Conservation (phyloP, 2,329 filamentous ascomycete species). For the Moelleriella libera region DNA sequence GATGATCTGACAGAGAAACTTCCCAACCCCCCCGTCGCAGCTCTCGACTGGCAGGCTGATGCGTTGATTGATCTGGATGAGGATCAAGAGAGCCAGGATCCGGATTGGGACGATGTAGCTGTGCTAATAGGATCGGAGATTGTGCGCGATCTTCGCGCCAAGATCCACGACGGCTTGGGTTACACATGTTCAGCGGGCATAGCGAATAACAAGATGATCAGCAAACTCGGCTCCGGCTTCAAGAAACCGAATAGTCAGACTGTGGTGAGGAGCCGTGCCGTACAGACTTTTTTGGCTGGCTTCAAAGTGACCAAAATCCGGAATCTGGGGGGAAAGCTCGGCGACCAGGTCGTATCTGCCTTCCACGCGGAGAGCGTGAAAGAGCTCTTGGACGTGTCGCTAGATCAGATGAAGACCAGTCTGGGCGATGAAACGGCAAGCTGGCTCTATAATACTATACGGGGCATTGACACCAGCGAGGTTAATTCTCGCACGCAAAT, state of each 20-base stretch:
- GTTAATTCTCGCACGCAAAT: conserved; percentile 86
- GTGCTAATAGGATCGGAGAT: conserved; percentile 83
- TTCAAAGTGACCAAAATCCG: conserved; percentile 94
- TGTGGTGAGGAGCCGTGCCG: conserved; percentile 75
- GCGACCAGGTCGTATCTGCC: conserved; percentile 66
- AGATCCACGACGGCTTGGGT: conserved; percentile 54
- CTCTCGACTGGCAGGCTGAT: conserved; percentile 72
- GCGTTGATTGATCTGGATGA: conserved; percentile 67
- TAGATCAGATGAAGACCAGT: conserved; percentile 64
- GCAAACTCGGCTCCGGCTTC: conserved; percentile 81
- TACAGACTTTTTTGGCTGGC: conserved; percentile 61
- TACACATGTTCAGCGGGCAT: conserved; percentile 92
- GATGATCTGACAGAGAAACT: conserved; percentile 58
- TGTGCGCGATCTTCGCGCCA: conserved; percentile 57
- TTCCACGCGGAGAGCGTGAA: conserved; percentile 72
- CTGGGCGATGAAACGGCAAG: conserved; percentile 72
- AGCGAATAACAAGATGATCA: conserved; percentile 85
- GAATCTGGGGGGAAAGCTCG: conserved; percentile 88
- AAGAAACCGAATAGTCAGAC: conserved; percentile 94
- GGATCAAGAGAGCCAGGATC: conserved; percentile 63
- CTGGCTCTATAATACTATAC: conserved; percentile 75
- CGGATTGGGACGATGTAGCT: conserved; percentile 92
- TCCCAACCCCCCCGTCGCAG: conserved; percentile 53
- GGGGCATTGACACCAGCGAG: conserved; percentile 76
- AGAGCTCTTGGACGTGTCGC: conserved; percentile 56